Evolutionary conservation across 2,329 filamentous ascomycete species (phyloP).

Genomic region (Didymella arachidicola): DNA sequence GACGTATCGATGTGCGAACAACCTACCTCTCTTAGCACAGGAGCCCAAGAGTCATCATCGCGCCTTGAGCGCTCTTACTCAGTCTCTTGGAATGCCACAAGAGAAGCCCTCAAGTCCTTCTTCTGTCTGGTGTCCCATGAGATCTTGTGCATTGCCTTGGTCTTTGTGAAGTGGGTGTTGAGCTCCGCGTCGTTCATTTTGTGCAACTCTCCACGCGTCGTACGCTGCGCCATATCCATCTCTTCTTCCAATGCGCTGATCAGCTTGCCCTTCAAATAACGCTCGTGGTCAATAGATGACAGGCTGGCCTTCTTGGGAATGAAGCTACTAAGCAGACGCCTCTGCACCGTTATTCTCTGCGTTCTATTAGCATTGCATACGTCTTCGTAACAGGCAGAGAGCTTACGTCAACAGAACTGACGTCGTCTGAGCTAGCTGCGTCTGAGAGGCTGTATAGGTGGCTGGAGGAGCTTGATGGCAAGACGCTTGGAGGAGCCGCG

Average conservation of each 20-base stretch:
- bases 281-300: background rate
- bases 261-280: slow-evolving; percentile 10
- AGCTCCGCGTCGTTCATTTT: slow-evolving; percentile 20
- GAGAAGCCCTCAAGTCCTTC: background rate
- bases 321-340: background rate
- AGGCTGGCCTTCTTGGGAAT: background rate
- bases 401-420: background rate
- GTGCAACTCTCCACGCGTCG: slow-evolving; percentile 13
- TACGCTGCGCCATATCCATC: slow-evolving; percentile 18
- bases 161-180: slow-evolving; percentile 4
- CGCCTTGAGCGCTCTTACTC: background rate
- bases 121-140: slow-evolving; percentile 15
- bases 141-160: slow-evolving; percentile 13
- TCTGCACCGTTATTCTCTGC: slow-evolving; percentile 2
- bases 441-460: background rate
- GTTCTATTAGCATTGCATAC: background rate
- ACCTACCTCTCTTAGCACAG: background rate
- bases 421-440: too few species aligned
- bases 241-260: slow-evolving; percentile 24
- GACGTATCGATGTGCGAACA: background rate
- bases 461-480: background rate
- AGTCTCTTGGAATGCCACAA: background rate
- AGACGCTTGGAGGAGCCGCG: background rate
- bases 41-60: background rate
- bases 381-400: background rate